Evolutionary conservation across 345 rosid genomes (phyloP), one percentile per base, ranked within the genome.

Genomic region (Isatis tinctoria): DNA sequence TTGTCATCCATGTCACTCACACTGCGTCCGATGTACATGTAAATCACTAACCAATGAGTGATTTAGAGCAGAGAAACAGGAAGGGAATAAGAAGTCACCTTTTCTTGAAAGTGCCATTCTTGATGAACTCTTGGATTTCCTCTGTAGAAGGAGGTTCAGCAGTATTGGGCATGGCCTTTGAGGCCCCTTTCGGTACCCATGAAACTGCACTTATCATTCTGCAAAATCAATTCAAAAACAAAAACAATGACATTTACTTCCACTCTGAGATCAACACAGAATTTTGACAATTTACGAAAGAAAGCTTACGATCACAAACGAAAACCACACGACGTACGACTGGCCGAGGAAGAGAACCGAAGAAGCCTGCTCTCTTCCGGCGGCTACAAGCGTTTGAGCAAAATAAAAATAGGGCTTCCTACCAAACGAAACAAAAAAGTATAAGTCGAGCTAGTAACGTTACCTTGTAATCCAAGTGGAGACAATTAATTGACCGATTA

Each of bases 171-270:
- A 79, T 78, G 16, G 89, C 64, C 73, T 85, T 89, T 5, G 87
- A 56, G 27, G 84, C 90, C 45, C 93, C 93, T 83, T 83, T 91
- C 26, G 96, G 96, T 16, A 91, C 78, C 97, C 96, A 91, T 71
- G 93, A 83, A 5, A 91, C 67, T 20, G 93, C 78, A 16, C 16
- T 26, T 26, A 52, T 10, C 58, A 52, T 26, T 52, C 58, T 52
- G 10, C 58, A 52, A 52, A 24, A 22, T 2, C 28, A 47, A 17
- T 17, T n/a, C n/a, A 20, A 10, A 20, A 8, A 20, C 16, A 24
- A 51, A 10, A 1, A 24, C 57, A 24, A 49, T 49, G 27, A 51
- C 10, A 3, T 36, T 36, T 10, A 20, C 28, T 45, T 45, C 22
- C 10, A 45, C 51, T 45, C 17, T 45, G 51, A 17, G 51, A 17